Evolutionary conservation across 352 stramenopile species (phyloP), one percentile per base, ranked within the genome.

Genomic region (Elongisporangium prolatum): DNA sequence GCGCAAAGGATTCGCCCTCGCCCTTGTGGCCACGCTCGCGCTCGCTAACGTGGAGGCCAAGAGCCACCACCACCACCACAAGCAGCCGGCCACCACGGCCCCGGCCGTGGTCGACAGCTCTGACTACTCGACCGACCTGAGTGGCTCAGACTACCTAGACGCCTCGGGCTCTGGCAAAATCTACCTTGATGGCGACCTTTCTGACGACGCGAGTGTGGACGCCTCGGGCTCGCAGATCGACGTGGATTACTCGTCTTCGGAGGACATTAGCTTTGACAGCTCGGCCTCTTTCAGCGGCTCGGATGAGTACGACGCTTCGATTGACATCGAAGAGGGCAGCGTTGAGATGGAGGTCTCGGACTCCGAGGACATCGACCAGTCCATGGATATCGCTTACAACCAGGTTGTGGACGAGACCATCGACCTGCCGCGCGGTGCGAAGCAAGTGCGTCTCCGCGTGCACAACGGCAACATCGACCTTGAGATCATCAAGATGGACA

Each of bases 391-490:
- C 17, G 57, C 67, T 6, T 56, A 68, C 3, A 54, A 76, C 52
- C 66, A 82, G 50, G 49, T 66, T 8, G 54, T 82, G 17, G 69
- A 82, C 21, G 67, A 84, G 60, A 48, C 65, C 48, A 82, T 86
- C 34, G 76, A 86, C n/a, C 58, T 84, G 22, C 74, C 71, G 4
- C 50, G 64, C 22, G 72, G 70, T 4, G 76, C 67, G 56, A 78
- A 80, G 64, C 71, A 65, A 28, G 68, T 83, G 28, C 75, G 61
- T 34, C 63, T 86, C 38, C 75, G 73, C 10, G 63, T 86, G 47
- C 68, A 78, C 62, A 66, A 74, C 47, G 75, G 71, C 48, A 64
- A 80, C 40, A 70, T 84, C 34, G 65, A 86, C 53, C 34, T 86
- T 47, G 74, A 86, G 44, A 80, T 86, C 53, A 74, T 80, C 60